Evolutionary conservation across 2,329 filamentous ascomycete genomes (phyloP).

Genomic region (Colletotrichum truncatum): DNA sequence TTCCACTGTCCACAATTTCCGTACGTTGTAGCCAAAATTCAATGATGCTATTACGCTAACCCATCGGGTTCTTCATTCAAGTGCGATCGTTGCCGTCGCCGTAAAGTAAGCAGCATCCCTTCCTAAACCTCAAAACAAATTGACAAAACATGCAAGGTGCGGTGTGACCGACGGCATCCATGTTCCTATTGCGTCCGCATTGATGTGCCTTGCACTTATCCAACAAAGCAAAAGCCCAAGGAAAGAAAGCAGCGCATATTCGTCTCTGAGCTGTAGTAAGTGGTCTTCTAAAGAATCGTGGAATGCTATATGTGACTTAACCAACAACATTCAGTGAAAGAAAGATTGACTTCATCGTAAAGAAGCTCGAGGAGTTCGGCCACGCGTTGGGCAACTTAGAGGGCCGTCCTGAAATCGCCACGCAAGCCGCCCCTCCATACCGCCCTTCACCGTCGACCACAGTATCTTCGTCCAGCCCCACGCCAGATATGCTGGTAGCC

Average conservation of each 20-base stretch:
- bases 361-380: constrained; percentile 18
- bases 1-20: background rate
- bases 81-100: constrained; percentile 23
- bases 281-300: background rate
- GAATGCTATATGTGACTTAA: accelerated
- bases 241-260: constrained; percentile 15
- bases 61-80: background rate
- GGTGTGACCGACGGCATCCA: constrained; percentile 13
- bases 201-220: constrained; percentile 10
- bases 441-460: constrained; percentile 15
- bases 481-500: background rate
- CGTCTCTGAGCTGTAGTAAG: constrained; percentile 19
- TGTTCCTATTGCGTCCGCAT: constrained; percentile 15
- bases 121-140: background rate
- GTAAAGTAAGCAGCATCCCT: constrained; percentile 1
- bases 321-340: background rate
- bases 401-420: background rate
- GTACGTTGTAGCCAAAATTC: background rate
- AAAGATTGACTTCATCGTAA: constrained; percentile 12
- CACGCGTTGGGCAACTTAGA: background rate
- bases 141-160: constrained; percentile 1
- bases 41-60: background rate
- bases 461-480: background rate
- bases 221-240: background rate
- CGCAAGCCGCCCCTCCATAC: background rate